Conservation (phyloP, 768 basidiomycete genomes). For the Coprinopsis sp. region DNA sequence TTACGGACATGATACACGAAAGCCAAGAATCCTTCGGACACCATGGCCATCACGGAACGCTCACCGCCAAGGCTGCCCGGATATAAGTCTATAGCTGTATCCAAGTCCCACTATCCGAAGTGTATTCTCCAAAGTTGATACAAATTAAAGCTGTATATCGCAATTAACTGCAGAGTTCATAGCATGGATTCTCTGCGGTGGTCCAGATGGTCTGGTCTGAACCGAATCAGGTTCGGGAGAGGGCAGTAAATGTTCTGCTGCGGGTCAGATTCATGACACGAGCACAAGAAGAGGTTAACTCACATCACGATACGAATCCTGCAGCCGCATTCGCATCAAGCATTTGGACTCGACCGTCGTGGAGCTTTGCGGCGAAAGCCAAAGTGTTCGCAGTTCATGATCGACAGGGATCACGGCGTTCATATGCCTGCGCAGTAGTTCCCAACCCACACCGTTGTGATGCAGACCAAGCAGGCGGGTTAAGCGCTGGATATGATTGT, state of each 20-base stretch:
- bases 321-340: conserved; percentile 54
- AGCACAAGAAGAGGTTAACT: conserved; percentile 14
- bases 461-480: conserved; percentile 51
- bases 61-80: no score
- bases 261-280: not conserved
- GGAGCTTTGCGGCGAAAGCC: conserved; percentile 37
- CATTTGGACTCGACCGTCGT: conserved; percentile 52
- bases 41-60: no score
- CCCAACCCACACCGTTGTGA: conserved; percentile 48
- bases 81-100: no score
- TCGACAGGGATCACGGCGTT: conserved; percentile 37
- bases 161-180: not conserved
- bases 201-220: conserved; percentile 24
- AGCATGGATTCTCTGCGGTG: conserved; percentile 5
- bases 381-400: conserved; percentile 42
- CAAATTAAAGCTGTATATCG: no score
- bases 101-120: no score
- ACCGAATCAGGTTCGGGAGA: conserved; percentile 52
- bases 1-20: no score
- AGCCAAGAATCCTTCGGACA: no score
- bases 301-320: conserved; percentile 53
- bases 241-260: conserved; percentile 49
- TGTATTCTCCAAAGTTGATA: no score
- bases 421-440: conserved; percentile 44
- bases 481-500: conserved; percentile 56